Base-by-base conservation (phyloP, 345 rosid genomes). In the Murraya koenigii region DNA sequence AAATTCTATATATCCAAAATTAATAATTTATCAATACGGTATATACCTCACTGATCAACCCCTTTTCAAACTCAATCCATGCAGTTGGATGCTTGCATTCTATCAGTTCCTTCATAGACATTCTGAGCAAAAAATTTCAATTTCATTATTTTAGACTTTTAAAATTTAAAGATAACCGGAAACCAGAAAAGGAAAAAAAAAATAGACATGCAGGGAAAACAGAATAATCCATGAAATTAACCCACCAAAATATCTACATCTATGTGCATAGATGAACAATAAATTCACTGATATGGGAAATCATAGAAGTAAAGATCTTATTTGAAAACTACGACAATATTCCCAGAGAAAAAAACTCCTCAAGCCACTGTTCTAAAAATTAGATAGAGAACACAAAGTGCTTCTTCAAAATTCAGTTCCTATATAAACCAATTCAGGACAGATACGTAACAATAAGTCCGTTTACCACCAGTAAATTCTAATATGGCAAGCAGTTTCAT, bases 31-130 rank as follows among this genome's bases (percentile, higher is more conserved):
- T 28, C 8, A 44, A 25, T 26, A 76, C 8, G 23, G 70, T n/a
- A 39, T 47, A 35, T 84, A 93, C 97, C 96, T 95, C 98, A 63
- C 92, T 84, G 68, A 93, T 92, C 64, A 85, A 26, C 73, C 98
- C 99, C 87, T 90, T 86, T 84, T 95, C 98, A 54, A 95, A 95
- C 74, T 94, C 97, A 71, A 89, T 77, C 99, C 99, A 95, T 6
- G 94, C 85, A 78, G 91, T 87, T 36, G 97, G 98, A 73, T 95
- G 96, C 86, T 95, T 92, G 88, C 87, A 80, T 38, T 88, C 94
- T 11, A 95, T 80, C 41, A 95, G 83, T 75, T 92, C 90, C 86
- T 92, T 79, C 84, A 93, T 78, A 52, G 98, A 79, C 98, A 93
- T 90, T 66, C 98, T 95, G 92, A 72, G 76, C 81, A 85, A 49